Evolutionary conservation across 768 basidiomycete species (phyloP), one percentile per base, ranked within the genome.

Genomic region (Naganishia randhawae): DNA sequence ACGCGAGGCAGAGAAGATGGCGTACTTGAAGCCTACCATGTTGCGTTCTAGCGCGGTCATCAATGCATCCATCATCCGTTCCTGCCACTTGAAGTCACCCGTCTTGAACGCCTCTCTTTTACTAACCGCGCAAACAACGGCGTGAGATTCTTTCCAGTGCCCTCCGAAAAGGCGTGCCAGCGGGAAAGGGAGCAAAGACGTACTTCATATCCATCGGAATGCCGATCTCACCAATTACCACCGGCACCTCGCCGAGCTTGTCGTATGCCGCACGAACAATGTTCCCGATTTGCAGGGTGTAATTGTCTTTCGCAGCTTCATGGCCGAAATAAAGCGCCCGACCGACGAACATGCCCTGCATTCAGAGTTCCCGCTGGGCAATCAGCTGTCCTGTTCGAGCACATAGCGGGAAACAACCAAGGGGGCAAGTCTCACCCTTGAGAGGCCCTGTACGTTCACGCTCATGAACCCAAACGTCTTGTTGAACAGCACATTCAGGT

Each of bases 141-240:
- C 19, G 10, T 25, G 11, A 29, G 33, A 22, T 27, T 17, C 16
- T 27, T 37, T n/a, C 45, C 37, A 8, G 48, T 17, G 22, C n/a
- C n/a, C n/a, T n/a, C n/a, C n/a, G n/a, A n/a, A n/a, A 35, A 19
- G 27, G 14, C 27, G 22, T 19, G 14, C 50, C 0, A 19, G 17
- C 33, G 50, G 55, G 11, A 6, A 9, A 25, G 10, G 29, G 17
- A 7, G 5, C 14, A 41, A 13, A 33, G 19, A 82, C 88, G 50
- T 73, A 93, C 92, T 99, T 97, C 84, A 96, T 86, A 73, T 99
- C 96, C 88, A 98, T 95, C 0, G 95, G 95, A 25, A 97, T 84
- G 33, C 95, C 95, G 71, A 89, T 91, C 79, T 99, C 95, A 22
- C 94, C 94, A 68, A 99, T 85, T 14, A 97, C 80, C 45, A 92